These are phyloP conservation scores for Dendrobium catenatum DNA, from an alignment of 106 monocot genomes.

Conservation along the genomic window DNA sequence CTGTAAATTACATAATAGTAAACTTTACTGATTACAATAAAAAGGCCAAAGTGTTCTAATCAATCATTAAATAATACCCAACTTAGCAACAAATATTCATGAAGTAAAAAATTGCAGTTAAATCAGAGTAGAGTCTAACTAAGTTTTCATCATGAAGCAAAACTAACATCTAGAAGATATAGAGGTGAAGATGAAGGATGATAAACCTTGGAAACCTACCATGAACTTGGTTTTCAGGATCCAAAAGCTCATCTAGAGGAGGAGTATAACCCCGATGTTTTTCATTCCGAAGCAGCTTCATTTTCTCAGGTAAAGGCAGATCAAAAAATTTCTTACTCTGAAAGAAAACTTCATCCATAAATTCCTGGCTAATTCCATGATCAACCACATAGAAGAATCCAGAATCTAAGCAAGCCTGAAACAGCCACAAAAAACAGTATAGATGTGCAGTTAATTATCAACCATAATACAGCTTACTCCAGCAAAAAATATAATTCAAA, in stretches of 20 bases:
- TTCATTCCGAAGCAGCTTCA: constrained; percentile 64
- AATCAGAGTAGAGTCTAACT: background rate
- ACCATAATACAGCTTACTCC: background rate
- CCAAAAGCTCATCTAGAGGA: constrained; percentile 50
- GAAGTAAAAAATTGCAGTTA: background rate
- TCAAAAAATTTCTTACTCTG: constrained; percentile 63
- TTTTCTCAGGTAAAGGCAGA: constrained; percentile 49
- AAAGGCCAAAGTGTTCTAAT: background rate
- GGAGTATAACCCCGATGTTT: constrained; percentile 81
- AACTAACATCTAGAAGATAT: background rate
- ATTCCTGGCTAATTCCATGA: constrained; percentile 62
- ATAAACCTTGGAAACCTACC: constrained; percentile 24
- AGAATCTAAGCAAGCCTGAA: constrained; percentile 60
- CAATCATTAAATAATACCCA: background rate
- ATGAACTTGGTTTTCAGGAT: constrained; percentile 62
- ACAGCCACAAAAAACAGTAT: background rate
- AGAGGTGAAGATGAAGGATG: background rate
- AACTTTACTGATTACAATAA: too few relatives aligned
- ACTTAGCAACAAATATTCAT: background rate
- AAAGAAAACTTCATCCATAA: constrained; percentile 58
- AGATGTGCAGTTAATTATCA: background rate
- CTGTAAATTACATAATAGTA: background rate
- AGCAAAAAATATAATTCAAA: background rate
- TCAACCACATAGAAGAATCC: constrained; percentile 63
- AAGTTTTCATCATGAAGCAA: background rate